Base-by-base conservation (phyloP, 106 monocot species). In the Narthecium ossifragum region DNA sequence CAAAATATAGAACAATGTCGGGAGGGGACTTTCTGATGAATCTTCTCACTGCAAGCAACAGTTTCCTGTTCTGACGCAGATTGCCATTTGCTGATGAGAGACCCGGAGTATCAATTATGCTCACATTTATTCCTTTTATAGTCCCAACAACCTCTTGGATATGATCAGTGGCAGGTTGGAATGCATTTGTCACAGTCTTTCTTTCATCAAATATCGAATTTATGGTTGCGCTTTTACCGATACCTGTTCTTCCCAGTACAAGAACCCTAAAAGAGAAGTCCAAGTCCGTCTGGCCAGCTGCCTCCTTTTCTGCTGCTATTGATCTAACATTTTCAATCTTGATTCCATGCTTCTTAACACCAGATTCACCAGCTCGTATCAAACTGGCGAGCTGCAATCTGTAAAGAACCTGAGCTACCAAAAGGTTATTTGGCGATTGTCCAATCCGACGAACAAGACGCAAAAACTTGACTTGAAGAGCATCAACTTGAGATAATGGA, bases 171-270 rank as follows among this genome's bases (percentile, higher is more conserved):
- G 75, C 65, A 30, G 90, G 94, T 26, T 63, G 63, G 29, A 84
- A 86, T 55, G 86, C 83, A 83, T 69, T 40, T 6, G 90, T 96
- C 23, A 23, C 72, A 22, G 58, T 57, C 55, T 59, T 75, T 51
- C 28, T 40, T 50, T 84, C 61, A 52, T 73, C 80, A 54, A 96
- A 90, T 40, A 86, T 65, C 14, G 94, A 86, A 69, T 96, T 96
- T 83, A 96, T 86, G 15, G 86, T 90, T 53, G 94, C 80, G 69
- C 94, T 96, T 70, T 96, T 96, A 8, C 94, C 94, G 8, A 86
- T 78, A 46, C 94, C 94, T 12, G 90, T 96, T 72, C 61, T 85
- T 27, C 94, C 94, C 32, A 96, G 53, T 17, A 96, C 67, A 55
- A 96, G 85, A 71, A 96, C 84, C 61, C 60, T 86, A 11, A 96